phyloP scores from a whole-genome alignment of 768 basidiomycete species.

The Strobilomyces dryophilus region DNA sequence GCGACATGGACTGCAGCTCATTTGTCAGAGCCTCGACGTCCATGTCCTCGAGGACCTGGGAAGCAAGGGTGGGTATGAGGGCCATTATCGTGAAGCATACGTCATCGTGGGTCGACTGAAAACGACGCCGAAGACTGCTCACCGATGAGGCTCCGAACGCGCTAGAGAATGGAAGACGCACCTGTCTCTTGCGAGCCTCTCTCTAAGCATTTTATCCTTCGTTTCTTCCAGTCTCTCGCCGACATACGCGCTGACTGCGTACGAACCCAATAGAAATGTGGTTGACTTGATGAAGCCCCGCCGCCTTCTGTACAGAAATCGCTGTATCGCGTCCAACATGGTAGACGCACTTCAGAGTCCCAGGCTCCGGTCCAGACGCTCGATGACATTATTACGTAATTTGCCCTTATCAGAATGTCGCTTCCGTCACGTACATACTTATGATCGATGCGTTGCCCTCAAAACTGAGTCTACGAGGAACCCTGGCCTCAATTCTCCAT shows the following conservation, averaged over 20 bases:
- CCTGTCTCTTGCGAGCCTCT: constrained; percentile 61
- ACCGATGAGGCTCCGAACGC: not conserved
- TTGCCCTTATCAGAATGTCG: no score
- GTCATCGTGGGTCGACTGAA: constrained; percentile 74
- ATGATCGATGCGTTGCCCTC: no score
- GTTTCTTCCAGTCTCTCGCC: constrained; percentile 59
- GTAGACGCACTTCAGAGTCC: not conserved
- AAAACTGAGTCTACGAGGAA: no score
- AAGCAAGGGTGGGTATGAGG: constrained; percentile 60
- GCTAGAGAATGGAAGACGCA: constrained; percentile 14
- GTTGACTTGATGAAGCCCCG: constrained; percentile 45
- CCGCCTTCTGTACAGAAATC: constrained; percentile 49
- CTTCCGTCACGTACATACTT: no score
- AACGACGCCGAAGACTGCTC: constrained; percentile 63
- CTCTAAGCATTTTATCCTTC: constrained; percentile 56
- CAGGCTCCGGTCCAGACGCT: no score
- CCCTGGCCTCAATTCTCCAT: no score
- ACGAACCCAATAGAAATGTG: constrained; percentile 55
- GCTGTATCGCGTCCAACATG: constrained; percentile 44
- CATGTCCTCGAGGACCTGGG: constrained; percentile 65
- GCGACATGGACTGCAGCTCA: constrained; percentile 47
- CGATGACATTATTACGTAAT: no score
- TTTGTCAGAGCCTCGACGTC: constrained; percentile 70
- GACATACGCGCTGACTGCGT: constrained; percentile 60
- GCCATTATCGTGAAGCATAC: constrained; percentile 72